A percentile compares a stretch with the other conserved stretches of the same genome.
These are phyloP conservation scores for sunflower (Helianthus annuus) DNA, from an alignment of 129 eudicot genomes.

Conservation along the genomic window HanXRQr2.0-SUNRISE NC_035434.2:4178237-4178736, in stretches of 20 bases:
- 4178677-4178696: slow-evolving; percentile 89
- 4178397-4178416: background rate
- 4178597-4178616: slow-evolving; percentile 95
- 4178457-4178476: background rate
- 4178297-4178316: background rate
- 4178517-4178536: background rate
- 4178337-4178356: background rate
- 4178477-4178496: background rate
- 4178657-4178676: slow-evolving; percentile 99
- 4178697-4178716: slow-evolving; percentile 86
- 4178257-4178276: background rate
- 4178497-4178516: background rate
- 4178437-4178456: background rate
- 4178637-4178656: slow-evolving; percentile 99
- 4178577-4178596: slow-evolving; percentile 98
- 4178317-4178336: background rate
- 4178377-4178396: background rate
- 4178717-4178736: slow-evolving; percentile 33
- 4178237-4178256: background rate
- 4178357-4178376: background rate
- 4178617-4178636: slow-evolving; percentile 95
- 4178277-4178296: background rate
- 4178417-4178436: background rate
- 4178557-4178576: slow-evolving; percentile 99
- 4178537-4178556: slow-evolving; percentile 16